A percentile compares a stretch with the other conserved stretches of the same genome.
Evolutionary conservation across 208 protist genomes (phyloP).

Genomic region (Plasmodiophora brassicae): DNA sequence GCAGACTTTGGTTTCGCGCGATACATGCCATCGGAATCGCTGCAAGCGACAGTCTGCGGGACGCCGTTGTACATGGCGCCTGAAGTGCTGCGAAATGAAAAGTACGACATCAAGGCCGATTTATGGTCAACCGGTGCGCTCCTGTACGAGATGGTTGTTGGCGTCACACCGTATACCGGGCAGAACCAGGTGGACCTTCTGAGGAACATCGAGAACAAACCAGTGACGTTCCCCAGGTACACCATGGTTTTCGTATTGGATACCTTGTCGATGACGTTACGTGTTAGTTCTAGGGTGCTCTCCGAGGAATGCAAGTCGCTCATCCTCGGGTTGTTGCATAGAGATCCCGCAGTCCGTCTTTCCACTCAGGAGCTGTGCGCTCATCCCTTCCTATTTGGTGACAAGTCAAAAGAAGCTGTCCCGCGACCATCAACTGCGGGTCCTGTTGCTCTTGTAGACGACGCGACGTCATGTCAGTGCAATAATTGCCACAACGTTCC

Average conservation of each 20-base stretch:
- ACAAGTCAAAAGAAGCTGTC: neutral
- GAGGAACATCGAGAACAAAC: neutral
- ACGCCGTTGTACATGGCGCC: neutral
- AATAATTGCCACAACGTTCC: neutral
- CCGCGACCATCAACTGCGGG: neutral
- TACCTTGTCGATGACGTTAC: neutral
- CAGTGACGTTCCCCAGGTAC: neutral
- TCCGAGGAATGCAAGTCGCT: neutral
- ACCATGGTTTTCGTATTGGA: neutral
- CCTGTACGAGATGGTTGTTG: neutral
- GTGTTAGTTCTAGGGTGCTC: neutral
- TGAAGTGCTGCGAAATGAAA: neutral
- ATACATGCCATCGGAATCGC: neutral
- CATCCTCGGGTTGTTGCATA: neutral
- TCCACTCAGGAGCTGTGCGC: neutral
- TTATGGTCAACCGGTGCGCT: neutral
- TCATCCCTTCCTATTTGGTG: neutral
- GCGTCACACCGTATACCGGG: neutral
- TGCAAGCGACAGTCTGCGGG: neutral
- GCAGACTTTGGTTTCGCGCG: conserved; percentile 6
- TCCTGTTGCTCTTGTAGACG: neutral
- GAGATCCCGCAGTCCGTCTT: neutral
- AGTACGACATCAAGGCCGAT: conserved; percentile 1
- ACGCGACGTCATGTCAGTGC: neutral
- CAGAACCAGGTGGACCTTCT: neutral